Evolutionary conservation across 2,329 filamentous ascomycete genomes (phyloP), one percentile per base, ranked within the genome.

Genomic region (Ceratocystis cacaofunesta): DNA sequence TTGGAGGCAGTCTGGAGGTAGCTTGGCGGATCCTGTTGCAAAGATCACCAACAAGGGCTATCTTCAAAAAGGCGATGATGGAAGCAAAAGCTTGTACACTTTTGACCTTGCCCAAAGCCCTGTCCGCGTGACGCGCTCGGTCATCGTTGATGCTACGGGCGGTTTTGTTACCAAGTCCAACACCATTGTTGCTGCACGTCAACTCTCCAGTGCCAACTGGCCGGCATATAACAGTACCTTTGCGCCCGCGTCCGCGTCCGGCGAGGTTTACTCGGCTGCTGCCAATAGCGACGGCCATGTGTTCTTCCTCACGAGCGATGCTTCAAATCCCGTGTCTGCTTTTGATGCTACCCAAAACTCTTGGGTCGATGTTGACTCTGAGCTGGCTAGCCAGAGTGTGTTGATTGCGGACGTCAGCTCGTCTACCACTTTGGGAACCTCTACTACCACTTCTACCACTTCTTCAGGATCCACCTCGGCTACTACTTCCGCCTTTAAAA

Each of bases 41-140:
- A 84, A 84, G 71, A 81, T 83, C 65, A 79, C 80, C 1, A 73
- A 86, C 61, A 83, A 86, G 71, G 84, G 83, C 30, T 79, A 84
- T 0, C 71, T 96, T 3, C 75, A 95, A n/a, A 77, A 78, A 12
- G 88, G 87, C 25, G 81, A 84, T 52, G 90, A 96, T 73, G 85
- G 82, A 32, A 92, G 88, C 74, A 92, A 89, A 72, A 84, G 86
- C 48, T 77, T 97, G 19, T 85, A 91, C 70, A 84, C 85, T 10
- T 96, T 94, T 70, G 85, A 96, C 72, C 82, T 91, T 75, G 81
- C 81, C 15, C 78, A 80, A 8, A 84, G 86, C 0, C 92, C 92
- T 2, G 95, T 95, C 72, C 75, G 78, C 5, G 88, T 96, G 55
- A 83, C 82, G 41, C 84, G 88, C 65, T 83, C 86, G 41, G 81